Base-by-base conservation (phyloP, 1,139 yeast genomes). In the Pichia sp. region DNA sequence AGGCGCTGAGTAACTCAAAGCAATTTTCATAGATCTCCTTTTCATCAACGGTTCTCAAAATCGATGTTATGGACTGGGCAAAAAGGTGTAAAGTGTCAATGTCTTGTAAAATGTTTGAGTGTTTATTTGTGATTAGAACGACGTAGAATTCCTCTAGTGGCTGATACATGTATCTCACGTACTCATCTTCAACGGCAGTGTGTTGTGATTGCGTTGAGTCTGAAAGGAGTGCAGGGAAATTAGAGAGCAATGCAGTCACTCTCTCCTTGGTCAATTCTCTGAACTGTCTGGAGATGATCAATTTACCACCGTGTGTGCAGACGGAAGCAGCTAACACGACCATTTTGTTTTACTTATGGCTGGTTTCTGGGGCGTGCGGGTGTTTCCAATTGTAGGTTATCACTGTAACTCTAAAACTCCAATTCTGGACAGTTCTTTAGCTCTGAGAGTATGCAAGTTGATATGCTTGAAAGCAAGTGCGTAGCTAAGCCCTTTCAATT, bases 71-170 rank as follows among this genome's bases (percentile, higher is more conserved):
- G 15, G 93, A 83, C 64, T 89, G 88, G 19, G 92, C 82, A 69
- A 95, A 88, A 59, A 92, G 74, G 65, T 90, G 90, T 71, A 95
- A 79, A 8, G 98, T 93, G 65, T 90, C 95, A 63, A 95, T 88
- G 71, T 95, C 99, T 72, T 92, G 97, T 63, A 95, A 77, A 64
- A 95, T 93, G 70, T 95, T 95, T 36, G 97, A 89, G 63, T 87
- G 89, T 60, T 89, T 84, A 72, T 90, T 92, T 58, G 99, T 93
- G 67, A 93, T 86, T 66, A 95, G 77, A 47, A 95, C 93, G 67
- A 93, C 87, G 71, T 90, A 93, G 59, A 90, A 83, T 64, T 92
- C 98, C 69, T 95, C 99, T 66, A 95, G 79, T 53, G 99, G 97
- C 71, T 90, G 97, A 72, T 90, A 95, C 52, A 95, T 95, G 69